Evolutionary conservation across 345 rosid species (phyloP), one percentile per base, ranked within the genome.

Genomic region (Eucalyptus curtisii): DNA sequence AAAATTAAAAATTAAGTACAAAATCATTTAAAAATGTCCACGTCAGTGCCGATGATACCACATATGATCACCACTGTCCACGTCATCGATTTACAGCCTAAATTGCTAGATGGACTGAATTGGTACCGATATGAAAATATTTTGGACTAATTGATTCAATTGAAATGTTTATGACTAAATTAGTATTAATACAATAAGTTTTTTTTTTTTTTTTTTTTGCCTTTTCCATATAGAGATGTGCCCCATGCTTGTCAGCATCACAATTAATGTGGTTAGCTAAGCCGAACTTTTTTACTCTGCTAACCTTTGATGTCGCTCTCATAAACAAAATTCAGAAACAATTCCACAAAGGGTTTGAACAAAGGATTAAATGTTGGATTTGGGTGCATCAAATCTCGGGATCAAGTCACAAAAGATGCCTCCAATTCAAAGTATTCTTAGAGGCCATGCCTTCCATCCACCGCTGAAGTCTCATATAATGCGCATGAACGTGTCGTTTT

Each of bases 121-220:
- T 3, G 10, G 2, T 19, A 7, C 0, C 0, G 0, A 52, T 52
- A 52, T 52, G 24, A 52, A 52, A 19, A 19, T 52, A 19, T 52
- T 52, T 52, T 17, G 24, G 22, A 52, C 0, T 52, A 52, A 52
- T 52, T 19, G 24, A 19, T 52, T 52, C 24, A 19, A 19, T 52
- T 19, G 4, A 52, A 19, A 52, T 0, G 2, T 7, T 52, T 52
- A 19, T 52, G 1, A 52, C 4, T 52, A 52, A 52, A 52, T 52
- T 52, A 52, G 0, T 52, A 52, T 52, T 52, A 19, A 52, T 52
- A 19, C 0, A 52, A 52, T 52, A 52, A 52, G 10, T 52, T 52
- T 17, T 17, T 3, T 7, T 52, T 15, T 52, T 19, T 50, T 37
- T 37, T 37, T 37, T 37, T 52, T 19, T 52, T 2, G 2, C 8